Evolutionary conservation across 306 rosid genomes (phyloP), one percentile per base, ranked within the genome.

Genomic region (Purshia tridentata): DNA sequence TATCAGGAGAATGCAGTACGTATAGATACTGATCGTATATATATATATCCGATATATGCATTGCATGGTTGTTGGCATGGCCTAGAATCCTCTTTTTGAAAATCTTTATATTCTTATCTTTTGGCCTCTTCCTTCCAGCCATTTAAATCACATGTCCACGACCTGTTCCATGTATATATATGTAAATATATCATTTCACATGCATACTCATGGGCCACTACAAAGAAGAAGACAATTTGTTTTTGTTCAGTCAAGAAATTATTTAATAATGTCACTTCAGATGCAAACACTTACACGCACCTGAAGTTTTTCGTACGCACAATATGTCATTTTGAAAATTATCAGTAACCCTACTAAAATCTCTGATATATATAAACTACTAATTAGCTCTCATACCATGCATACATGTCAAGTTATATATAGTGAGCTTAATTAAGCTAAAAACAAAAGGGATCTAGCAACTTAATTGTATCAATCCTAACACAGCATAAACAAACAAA

Each of bases 61-160:
- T 53, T 18, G 10, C 18, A 9, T 18, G 63, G 50, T 69, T 69
- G 49, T 62, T 69, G 50, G 40, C 51, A 69, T 69, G 73, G 51
- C 73, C 73, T 52, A 52, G 37, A 51, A 69, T 52, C 62, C 6
- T n/a, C 19, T 12, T 20, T 14, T 9, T 4, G 35, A 29, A 29
- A 29, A 29, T 29, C 35, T 29, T 29, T 3, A 2, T 49, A 7
- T 49, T 8, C 12, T 39, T 51, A 68, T 10, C 60, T 68, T 68
- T 68, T 41, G 45, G 58, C 60, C 37, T 8, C 50, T 67, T 16
- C 15, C 50, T 67, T 16, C 15, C 35, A 29, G 35, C 15, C 54
- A 14, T 63, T 45, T n/a, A 8, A 63, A 19, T 65, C 11, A 5
- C 9, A 44, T 65, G 40, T 4, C 45, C 22, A 50, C 15, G 20